Evolutionary conservation across 768 basidiomycete genomes (phyloP).

Genomic region (Tulasnella sp.): DNA sequence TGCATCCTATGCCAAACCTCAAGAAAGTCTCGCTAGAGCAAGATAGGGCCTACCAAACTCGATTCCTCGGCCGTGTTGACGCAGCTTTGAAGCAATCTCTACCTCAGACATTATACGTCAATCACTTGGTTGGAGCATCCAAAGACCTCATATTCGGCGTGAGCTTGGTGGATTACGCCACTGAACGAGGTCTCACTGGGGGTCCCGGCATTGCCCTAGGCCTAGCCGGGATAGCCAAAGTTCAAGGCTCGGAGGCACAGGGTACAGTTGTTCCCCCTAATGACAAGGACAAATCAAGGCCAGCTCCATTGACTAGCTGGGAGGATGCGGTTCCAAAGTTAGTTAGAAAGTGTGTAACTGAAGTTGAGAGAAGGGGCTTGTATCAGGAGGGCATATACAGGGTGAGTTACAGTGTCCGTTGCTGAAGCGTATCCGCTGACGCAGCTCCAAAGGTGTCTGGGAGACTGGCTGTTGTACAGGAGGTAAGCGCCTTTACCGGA

Average conservation of each 20-base stretch:
- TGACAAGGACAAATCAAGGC: background rate
- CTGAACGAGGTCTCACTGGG: conserved; percentile 44
- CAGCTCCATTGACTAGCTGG: conserved; percentile 18
- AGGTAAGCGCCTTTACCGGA: conserved; percentile 33
- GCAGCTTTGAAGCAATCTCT: conserved; percentile 42
- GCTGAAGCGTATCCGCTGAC: background rate
- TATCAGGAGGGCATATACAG: conserved; percentile 72
- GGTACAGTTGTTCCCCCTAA: background rate
- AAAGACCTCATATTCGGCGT: conserved; percentile 83
- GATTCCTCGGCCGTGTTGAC: conserved; percentile 4
- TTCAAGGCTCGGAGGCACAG: background rate
- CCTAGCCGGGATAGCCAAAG: conserved; percentile 3
- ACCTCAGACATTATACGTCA: conserved; percentile 64
- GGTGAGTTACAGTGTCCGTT: conserved; percentile 29
- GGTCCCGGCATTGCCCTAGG: conserved; percentile 8
- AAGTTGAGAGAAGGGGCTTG: conserved; percentile 68
- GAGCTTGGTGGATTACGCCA: conserved; percentile 78
- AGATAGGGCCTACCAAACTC: conserved; percentile 46
- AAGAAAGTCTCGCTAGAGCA: conserved; percentile 55
- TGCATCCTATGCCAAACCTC: conserved; percentile 47
- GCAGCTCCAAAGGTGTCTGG: conserved; percentile 51
- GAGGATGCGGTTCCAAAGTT: conserved; percentile 73
- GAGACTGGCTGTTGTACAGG: conserved; percentile 70
- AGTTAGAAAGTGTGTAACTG: conserved; percentile 63
- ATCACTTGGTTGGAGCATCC: conserved; percentile 72